phyloP scores from a whole-genome alignment of 106 monocot species.

The Xerophyta viscosa region DNA sequence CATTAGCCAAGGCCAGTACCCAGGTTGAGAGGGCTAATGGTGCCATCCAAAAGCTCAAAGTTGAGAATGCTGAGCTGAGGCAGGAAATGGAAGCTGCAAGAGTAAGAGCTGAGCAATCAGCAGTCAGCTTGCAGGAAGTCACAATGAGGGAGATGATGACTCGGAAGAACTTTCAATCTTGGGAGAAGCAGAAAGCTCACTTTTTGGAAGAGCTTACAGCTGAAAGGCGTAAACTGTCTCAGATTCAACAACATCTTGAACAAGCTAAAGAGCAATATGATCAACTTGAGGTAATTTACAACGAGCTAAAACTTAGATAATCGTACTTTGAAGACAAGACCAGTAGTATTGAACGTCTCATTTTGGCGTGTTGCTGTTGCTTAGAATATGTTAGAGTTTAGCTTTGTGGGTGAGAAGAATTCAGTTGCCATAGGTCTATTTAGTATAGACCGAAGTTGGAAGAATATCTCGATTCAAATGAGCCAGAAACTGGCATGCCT shows the following conservation, averaged over 20 bases:
- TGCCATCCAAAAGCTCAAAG: conserved; percentile 36
- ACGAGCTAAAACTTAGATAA: too few relatives aligned
- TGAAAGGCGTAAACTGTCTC: conserved; percentile 35
- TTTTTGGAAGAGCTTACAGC: conserved; percentile 60
- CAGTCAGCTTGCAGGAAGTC: conserved; percentile 50
- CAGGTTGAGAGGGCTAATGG: conserved; percentile 53
- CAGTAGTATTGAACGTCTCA: too few relatives aligned
- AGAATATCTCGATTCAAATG: too few relatives aligned
- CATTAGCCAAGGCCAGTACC: conserved; percentile 45
- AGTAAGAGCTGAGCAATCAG: conserved; percentile 53
- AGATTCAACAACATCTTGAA: conserved; percentile 46
- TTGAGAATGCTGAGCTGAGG: conserved; percentile 59
- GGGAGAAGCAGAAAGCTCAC: conserved; percentile 45
- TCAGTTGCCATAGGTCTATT: too few relatives aligned
- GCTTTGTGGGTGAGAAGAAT: too few relatives aligned
- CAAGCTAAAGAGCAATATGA: conserved; percentile 40
- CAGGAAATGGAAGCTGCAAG: conserved; percentile 77
- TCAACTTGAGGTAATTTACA: conserved; percentile 55
- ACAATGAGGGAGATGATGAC: conserved; percentile 48
- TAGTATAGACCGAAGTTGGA: too few relatives aligned
- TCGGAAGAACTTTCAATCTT: conserved; percentile 50
- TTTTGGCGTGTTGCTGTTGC: too few relatives aligned
- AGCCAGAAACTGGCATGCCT: too few relatives aligned
- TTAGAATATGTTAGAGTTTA: too few relatives aligned
- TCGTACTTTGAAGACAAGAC: too few relatives aligned